Percentiles rank a stretch among this genome's conserved stretches.
phyloP scores from a whole-genome alignment of 2,329 filamentous ascomycete genomes.

The Beauveria medogensis region DNA sequence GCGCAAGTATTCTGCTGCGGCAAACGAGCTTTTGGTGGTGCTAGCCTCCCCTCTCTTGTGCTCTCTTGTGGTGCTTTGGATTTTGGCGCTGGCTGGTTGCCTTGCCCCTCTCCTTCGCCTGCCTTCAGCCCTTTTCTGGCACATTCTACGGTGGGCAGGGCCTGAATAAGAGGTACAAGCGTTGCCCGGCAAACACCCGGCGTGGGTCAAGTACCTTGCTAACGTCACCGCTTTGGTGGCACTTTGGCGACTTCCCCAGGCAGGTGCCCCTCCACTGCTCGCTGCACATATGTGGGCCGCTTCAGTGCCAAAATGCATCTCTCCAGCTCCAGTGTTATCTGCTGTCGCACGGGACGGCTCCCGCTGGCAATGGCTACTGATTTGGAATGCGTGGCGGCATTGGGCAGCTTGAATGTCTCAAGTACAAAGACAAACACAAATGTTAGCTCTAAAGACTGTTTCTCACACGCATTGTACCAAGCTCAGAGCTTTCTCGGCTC shows the following conservation, averaged over 20 bases:
- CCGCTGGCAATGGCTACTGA: not conserved
- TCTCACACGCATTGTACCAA: not conserved
- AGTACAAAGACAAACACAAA: not conserved
- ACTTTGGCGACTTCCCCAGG: not conserved
- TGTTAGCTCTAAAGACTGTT: not conserved
- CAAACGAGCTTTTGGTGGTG: not conserved
- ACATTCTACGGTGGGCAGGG: slow-evolving; percentile 6
- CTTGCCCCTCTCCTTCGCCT: slow-evolving; percentile 2
- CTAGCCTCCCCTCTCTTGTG: not conserved
- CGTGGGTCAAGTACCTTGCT: not conserved
- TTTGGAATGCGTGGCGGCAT: not conserved
- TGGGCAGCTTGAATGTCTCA: not conserved
- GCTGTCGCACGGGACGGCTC: not conserved
- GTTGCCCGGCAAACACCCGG: not conserved
- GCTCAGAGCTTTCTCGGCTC: no score
- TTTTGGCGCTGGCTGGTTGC: not conserved
- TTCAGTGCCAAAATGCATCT: not conserved
- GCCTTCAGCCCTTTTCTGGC: slow-evolving; percentile 10
- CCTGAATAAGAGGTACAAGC: not conserved
- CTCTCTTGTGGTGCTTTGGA: not conserved
- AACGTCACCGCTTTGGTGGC: not conserved
- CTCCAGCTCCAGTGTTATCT: not conserved
- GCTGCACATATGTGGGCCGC: not conserved
- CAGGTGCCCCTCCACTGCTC: not conserved
- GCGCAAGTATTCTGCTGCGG: not conserved